Evolutionary conservation across 208 protist species (phyloP).

Genomic region (Leishmania guyanensis): DNA sequence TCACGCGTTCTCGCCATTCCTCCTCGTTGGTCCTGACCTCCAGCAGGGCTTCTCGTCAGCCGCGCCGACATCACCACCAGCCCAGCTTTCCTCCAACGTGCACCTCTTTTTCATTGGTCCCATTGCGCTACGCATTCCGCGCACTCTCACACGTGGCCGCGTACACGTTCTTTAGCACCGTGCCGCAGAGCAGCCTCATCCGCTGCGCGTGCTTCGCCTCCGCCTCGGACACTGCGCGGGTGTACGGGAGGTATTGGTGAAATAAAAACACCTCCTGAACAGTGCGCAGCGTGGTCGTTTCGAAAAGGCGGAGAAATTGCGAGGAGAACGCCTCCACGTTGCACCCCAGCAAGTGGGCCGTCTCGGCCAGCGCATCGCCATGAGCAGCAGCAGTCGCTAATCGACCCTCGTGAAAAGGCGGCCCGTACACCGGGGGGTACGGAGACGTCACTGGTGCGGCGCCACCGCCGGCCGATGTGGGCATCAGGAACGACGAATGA

Average conservation of each 20-base stretch:
- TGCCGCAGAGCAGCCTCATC: slow-evolving; percentile 61
- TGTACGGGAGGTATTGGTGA: slow-evolving; percentile 46
- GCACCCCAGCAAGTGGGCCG: slow-evolving; percentile 26
- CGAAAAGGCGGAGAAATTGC: slow-evolving; percentile 23
- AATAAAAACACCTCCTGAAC: slow-evolving; percentile 53
- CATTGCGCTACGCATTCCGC: slow-evolving; percentile 3
- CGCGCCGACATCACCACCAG: no score
- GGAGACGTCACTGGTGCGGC: background rate
- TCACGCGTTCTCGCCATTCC: background rate
- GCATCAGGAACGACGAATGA: slow-evolving; percentile 17
- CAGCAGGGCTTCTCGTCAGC: background rate
- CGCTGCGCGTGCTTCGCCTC: slow-evolving; percentile 52
- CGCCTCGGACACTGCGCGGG: slow-evolving; percentile 40
- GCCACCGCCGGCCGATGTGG: background rate
- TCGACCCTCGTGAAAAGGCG: slow-evolving; percentile 17
- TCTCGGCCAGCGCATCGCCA: slow-evolving; percentile 27
- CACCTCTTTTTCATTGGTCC: background rate
- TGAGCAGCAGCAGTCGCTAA: slow-evolving; percentile 15
- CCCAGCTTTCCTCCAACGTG: background rate
- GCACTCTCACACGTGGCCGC: slow-evolving; percentile 22
- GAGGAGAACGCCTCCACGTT: background rate
- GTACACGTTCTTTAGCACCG: slow-evolving; percentile 65
- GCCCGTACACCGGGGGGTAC: background rate
- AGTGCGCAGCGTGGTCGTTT: slow-evolving; percentile 51
- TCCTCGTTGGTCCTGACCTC: background rate